phyloP scores from a whole-genome alignment of 441 rosid species.

The Eruca vesicaria region DNA sequence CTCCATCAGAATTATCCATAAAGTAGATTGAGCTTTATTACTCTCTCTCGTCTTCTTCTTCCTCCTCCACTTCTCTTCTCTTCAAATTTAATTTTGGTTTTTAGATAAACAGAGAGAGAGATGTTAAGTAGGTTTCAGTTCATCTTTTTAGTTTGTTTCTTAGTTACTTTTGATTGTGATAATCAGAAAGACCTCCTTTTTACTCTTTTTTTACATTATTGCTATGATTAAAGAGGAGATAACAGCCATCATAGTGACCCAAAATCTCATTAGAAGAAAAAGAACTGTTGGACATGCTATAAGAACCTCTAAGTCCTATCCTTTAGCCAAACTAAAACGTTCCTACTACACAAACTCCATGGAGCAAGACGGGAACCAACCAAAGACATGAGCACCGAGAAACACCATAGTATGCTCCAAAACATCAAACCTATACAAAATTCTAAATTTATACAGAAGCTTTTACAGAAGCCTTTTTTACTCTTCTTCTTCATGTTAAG shows the following conservation, averaged over 20 bases:
- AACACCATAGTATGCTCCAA: too few species aligned
- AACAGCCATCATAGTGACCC: not conserved
- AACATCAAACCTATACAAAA: too few species aligned
- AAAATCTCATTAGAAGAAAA: not conserved
- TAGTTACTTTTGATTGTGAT: constrained; percentile 23
- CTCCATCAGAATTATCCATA: constrained; percentile 19
- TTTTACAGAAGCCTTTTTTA: too few species aligned
- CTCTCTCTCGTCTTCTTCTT: constrained; percentile 12
- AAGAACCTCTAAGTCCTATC: not conserved
- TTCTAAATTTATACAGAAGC: too few species aligned
- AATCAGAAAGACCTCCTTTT: constrained; percentile 19
- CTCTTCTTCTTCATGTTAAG: constrained; percentile 4
- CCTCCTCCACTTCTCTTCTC: constrained; percentile 3
- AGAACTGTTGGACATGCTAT: not conserved
- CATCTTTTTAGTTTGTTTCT: constrained; percentile 29
- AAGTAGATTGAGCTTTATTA: constrained; percentile 34
- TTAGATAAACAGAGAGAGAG: constrained; percentile 32
- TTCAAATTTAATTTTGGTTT: constrained; percentile 24
- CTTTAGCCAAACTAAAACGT: not conserved
- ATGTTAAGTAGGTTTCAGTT: constrained; percentile 30
- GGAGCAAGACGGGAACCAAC: not conserved
- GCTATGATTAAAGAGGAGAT: not conserved
- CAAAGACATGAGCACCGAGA: too few species aligned
- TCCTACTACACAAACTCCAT: not conserved
- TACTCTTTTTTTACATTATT: not conserved